Percentiles rank a stretch among this genome's conserved stretches.
Evolutionary conservation across 768 basidiomycete species (phyloP).

Genomic region (Amanita exitialis): DNA sequence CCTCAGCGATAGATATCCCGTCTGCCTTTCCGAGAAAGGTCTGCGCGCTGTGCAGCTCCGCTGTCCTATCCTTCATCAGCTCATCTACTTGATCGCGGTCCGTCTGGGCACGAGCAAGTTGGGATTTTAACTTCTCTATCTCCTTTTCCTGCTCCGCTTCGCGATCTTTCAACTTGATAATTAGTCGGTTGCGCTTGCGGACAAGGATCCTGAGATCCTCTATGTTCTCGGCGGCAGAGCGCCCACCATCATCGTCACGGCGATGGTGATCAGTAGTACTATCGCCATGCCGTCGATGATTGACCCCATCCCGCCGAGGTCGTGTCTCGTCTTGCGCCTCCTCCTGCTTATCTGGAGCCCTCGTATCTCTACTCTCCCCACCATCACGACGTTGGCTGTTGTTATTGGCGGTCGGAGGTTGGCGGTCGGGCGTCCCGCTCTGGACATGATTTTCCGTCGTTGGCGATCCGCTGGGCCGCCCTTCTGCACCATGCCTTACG

Average conservation of each 20-base stretch:
- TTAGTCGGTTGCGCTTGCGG: not conserved
- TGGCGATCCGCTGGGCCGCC: not conserved
- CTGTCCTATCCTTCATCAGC: slow-evolving; percentile 29
- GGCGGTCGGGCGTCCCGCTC: not conserved
- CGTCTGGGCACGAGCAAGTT: not conserved
- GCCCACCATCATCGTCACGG: not conserved
- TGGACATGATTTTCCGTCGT: not conserved
- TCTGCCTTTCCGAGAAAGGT: slow-evolving; percentile 38
- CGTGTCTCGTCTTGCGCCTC: not conserved
- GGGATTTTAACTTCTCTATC: not conserved
- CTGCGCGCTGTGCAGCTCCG: slow-evolving; percentile 40
- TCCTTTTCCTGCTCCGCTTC: not conserved
- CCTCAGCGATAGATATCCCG: slow-evolving; percentile 31
- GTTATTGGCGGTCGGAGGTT: not conserved
- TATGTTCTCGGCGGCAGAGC: not conserved
- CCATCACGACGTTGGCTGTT: not conserved
- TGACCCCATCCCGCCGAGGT: not conserved
- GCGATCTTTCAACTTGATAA: not conserved
- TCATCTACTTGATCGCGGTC: slow-evolving; percentile 11
- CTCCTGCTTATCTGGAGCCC: not conserved
- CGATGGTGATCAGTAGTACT: not conserved
- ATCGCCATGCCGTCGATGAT: not conserved
- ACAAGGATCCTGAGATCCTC: not conserved
- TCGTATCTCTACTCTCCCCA: not conserved
- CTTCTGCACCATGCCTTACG: not conserved